Conservation (phyloP, 1,284 basidiomycete species). For the Apiotrichum brassicae region DNA sequence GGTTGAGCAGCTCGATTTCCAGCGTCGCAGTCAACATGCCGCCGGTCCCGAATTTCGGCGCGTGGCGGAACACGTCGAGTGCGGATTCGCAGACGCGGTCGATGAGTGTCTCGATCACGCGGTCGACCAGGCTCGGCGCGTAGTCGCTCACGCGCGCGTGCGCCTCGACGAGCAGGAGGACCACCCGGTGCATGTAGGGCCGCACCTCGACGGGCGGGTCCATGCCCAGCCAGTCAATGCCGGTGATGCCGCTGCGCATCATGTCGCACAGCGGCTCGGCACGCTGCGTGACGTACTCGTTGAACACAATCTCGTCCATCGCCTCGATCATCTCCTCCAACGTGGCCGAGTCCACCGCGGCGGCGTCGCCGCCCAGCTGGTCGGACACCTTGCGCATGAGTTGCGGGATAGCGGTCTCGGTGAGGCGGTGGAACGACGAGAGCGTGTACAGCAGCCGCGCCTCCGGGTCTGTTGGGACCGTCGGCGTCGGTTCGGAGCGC, state of each 20-base stretch:
- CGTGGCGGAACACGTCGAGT: slow-evolving; percentile 73
- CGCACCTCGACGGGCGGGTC: slow-evolving; percentile 87
- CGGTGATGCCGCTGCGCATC: slow-evolving; percentile 70
- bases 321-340: slow-evolving; percentile 59
- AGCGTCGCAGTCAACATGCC: slow-evolving; percentile 98
- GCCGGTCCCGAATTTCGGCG: slow-evolving; percentile 89
- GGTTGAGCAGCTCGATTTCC: slow-evolving; percentile 98
- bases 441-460: slow-evolving; percentile 80
- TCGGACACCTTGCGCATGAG: slow-evolving; percentile 75
- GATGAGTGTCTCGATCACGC: slow-evolving; percentile 74
- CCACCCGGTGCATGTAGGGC: slow-evolving; percentile 83
- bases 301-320: slow-evolving; percentile 80
- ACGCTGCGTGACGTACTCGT: slow-evolving; percentile 77
- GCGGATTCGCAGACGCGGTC: slow-evolving; percentile 77
- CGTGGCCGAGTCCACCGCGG: slow-evolving; percentile 70
- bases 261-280: slow-evolving; percentile 60
- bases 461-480: slow-evolving; percentile 54
- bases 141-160: slow-evolving; percentile 83
- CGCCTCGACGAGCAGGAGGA: slow-evolving; percentile 82
- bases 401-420: slow-evolving; percentile 62
- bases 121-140: slow-evolving; percentile 69
- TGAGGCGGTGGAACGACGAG: slow-evolving; percentile 78
- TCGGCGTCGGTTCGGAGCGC: not conserved
- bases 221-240: slow-evolving; percentile 87
- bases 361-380: slow-evolving; percentile 66